Conservation (phyloP, 139 green algal genomes). For the Astrephomene gubernaculifera region DNA sequence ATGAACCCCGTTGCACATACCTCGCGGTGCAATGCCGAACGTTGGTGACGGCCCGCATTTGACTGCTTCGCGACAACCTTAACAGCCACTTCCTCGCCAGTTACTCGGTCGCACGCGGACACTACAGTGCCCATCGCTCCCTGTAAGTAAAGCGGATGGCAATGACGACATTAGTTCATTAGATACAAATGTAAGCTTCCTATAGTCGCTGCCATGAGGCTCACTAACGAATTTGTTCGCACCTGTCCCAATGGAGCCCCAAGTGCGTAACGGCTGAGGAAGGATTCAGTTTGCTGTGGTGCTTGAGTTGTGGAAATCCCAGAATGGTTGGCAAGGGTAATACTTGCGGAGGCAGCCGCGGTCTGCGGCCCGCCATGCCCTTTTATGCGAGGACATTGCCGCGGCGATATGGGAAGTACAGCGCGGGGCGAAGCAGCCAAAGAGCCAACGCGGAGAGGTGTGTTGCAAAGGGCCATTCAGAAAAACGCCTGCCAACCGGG, state of each 20-base stretch:
- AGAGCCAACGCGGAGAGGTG: too few relatives aligned
- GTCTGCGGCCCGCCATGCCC: too few relatives aligned
- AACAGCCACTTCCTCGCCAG: constrained; percentile 11
- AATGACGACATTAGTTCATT: not conserved
- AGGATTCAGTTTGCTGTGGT: not conserved
- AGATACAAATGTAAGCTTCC: not conserved
- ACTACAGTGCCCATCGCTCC: constrained; percentile 9
- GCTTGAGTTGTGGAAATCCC: too few relatives aligned
- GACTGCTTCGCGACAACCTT: constrained; percentile 23
- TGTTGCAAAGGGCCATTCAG: too few relatives aligned
- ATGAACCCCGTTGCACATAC: constrained; percentile 6
- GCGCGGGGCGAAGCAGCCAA: too few relatives aligned
- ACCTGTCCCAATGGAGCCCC: constrained; percentile 1
- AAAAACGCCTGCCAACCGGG: too few relatives aligned
- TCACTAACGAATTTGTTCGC: not conserved
- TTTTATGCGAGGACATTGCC: too few relatives aligned
- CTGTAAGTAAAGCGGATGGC: not conserved
- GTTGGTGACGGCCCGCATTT: constrained; percentile 1
- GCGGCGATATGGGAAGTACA: too few relatives aligned
- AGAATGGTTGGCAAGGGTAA: too few relatives aligned
- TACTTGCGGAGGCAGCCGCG: too few relatives aligned
- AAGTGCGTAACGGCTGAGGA: constrained; percentile 17
- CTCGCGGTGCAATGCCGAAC: constrained; percentile 30
- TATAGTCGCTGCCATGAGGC: not conserved
- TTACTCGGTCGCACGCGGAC: not conserved